A percentile compares a stretch with the other conserved stretches of the same genome.
phyloP scores from a whole-genome alignment of 2,329 filamentous ascomycete genomes.

The Metarhizium guizhouense region DNA sequence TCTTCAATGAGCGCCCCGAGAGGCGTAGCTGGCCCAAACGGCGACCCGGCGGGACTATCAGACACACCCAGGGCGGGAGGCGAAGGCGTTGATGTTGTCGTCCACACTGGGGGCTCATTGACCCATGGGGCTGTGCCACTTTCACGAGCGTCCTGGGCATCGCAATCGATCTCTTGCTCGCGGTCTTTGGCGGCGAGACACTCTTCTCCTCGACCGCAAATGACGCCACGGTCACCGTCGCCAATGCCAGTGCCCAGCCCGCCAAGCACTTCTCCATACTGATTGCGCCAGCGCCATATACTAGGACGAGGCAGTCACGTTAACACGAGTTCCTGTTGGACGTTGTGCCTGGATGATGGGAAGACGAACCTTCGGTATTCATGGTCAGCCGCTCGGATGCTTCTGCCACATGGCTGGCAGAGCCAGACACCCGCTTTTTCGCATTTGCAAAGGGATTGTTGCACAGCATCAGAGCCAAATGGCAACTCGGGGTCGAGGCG shows the following conservation, averaged over 20 bases:
- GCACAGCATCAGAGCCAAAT: constrained; percentile 46
- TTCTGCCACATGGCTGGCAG: constrained; percentile 73
- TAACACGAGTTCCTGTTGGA: not conserved
- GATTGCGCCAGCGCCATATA: constrained; percentile 83
- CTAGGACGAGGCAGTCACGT: constrained; percentile 20
- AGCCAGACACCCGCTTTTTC: constrained; percentile 62
- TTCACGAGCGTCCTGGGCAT: constrained; percentile 62
- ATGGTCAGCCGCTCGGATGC: constrained; percentile 51
- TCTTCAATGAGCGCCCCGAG: constrained; percentile 20
- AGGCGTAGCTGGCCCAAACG: constrained; percentile 11
- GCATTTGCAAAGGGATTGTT: constrained; percentile 45
- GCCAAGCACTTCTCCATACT: constrained; percentile 72
- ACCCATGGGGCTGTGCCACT: constrained; percentile 14
- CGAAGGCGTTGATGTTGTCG: constrained; percentile 12
- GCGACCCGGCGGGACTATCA: constrained; percentile 8
- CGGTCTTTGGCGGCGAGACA: constrained; percentile 72
- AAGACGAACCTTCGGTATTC: constrained; percentile 48
- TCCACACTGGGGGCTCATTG: constrained; percentile 12
- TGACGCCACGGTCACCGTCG: constrained; percentile 78
- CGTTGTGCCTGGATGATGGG: not conserved
- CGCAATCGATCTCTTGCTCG: constrained; percentile 78
- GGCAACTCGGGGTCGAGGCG: constrained; percentile 34
- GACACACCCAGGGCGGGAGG: constrained; percentile 7
- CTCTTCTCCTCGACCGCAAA: constrained; percentile 68
- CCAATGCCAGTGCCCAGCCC: constrained; percentile 81